Evolutionary conservation across 202 grass and related monocot species (phyloP), one percentile per base, ranked within the genome.

Genomic region (Bolboschoenoplectus hybrid): DNA sequence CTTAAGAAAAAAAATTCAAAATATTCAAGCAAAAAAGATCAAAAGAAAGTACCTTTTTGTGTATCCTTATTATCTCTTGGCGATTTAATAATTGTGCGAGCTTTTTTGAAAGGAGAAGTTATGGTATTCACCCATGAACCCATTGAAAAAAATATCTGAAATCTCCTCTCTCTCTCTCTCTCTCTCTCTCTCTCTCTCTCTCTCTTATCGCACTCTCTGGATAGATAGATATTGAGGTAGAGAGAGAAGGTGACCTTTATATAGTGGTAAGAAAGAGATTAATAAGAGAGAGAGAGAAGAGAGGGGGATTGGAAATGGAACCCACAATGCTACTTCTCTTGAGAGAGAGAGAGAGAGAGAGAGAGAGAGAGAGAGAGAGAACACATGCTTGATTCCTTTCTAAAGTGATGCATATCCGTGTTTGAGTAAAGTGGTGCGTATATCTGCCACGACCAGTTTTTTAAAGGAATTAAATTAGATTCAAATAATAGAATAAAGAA

Each of bases 51-150:
- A 84, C 82, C 82, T 84, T 84, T 84, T 56, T 56, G 82, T 9
- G 82, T 55, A 58, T 69, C 82, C 63, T 84, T 84, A 57, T 43
- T 67, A 43, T 70, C 82, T 84, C 82, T 84, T 14, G 82, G 82
- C 1, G 81, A 67, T 84, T 84, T 84, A 35, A 84, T 69, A 16
- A 84, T 83, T 32, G 81, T 83, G 81, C 81, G 67, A 72, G 82
- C 82, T 3, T 8, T 70, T 58, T 84, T 84, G 82, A 84, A 84
- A 69, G 82, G 82, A 84, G 82, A 84, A 69, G 82, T 84, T 36
- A 84, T 84, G 65, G 82, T 72, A 34, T 84, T 63, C 36, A 84
- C 82, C 82, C 82, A 84, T 53, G 82, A 84, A 58, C 82, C 82
- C 82, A 84, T 84, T 44, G 13, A 35, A 43, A 69, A 36, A 43